These are phyloP conservation scores for Fraxinus americana DNA, from an alignment of 257 asterid genomes.

Conservation along the genomic window DNA sequence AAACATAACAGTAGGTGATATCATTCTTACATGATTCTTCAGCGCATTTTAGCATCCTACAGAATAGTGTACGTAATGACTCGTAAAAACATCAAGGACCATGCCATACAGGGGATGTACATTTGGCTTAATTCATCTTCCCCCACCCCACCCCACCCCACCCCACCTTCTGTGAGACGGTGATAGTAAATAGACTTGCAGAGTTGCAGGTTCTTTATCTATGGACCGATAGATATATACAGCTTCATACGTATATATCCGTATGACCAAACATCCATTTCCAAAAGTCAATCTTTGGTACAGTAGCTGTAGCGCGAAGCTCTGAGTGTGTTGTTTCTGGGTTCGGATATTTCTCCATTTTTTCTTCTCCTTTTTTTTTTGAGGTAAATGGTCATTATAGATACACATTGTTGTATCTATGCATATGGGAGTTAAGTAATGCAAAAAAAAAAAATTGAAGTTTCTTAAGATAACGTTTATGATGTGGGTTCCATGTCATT, in stretches of 20 bases:
- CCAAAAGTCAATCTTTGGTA: slow-evolving; percentile 15
- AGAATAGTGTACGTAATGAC: slow-evolving; percentile 9
- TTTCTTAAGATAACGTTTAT: slow-evolving; percentile 12
- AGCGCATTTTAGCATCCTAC: slow-evolving; percentile 44
- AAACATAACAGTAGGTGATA: slow-evolving; percentile 31
- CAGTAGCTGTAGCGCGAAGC: slow-evolving; percentile 25
- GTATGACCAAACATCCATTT: slow-evolving; percentile 29
- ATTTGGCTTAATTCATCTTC: no score
- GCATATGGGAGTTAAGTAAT: neutral
- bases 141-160: neutral
- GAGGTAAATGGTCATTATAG: slow-evolving; percentile 17
- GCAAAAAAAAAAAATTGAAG: neutral
- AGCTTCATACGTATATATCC: neutral
- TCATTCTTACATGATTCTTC: slow-evolving; percentile 15
- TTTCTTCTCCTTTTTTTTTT: neutral
- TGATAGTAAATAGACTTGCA: slow-evolving; percentile 21
- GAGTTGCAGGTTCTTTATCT: slow-evolving; percentile 31
- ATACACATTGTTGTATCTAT: slow-evolving; percentile 26
- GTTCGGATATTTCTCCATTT: neutral
- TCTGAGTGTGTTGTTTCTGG: slow-evolving; percentile 19
- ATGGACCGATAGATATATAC: neutral
- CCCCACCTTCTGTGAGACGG: neutral
- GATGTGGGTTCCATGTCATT: slow-evolving; percentile 23
- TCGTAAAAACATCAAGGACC: slow-evolving; percentile 4
- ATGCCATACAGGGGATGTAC: no score